Base-by-base conservation (phyloP, 306 rosid genomes). In the Vigna unguiculata region DNA sequence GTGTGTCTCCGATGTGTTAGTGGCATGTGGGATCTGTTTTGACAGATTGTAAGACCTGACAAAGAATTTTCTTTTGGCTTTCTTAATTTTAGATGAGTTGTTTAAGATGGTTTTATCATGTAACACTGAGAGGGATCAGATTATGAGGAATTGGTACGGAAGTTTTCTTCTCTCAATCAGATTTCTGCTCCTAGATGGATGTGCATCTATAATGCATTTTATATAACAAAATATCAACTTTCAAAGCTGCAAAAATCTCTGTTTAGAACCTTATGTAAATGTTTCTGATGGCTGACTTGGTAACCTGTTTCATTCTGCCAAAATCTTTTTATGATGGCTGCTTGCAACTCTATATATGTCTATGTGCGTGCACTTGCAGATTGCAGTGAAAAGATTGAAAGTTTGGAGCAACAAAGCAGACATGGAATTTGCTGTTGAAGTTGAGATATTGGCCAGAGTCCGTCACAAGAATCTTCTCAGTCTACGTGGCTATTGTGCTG, bases 401-500 rank as follows among this genome's bases (percentile, higher is more conserved):
- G 97, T 82, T 67, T 92, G 99, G 99, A 95, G 97, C 88, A 86
- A 82, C 89, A 92, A 86, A 85, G 99, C 96, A 11, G 99, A 95
- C 61, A 80, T 91, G 93, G 99, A 95, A 75, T 95, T 95, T 76
- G 85, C 97, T 58, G 96, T 88, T 41, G 99, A 95, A 86, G 97
- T 92, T 75, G 99, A 95, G 90, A 91, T 95, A 72, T 84, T 95
- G 75, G 97, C 97, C 10, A 89, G 99, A 90, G 97, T 95, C 45
- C 86, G 89, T 34, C 99, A 95, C 91, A 92, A 92, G 91, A 95
- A 95, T 82, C 90, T 95, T 84, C 93, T 95, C 43, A 95, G 87
- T 78, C 86, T 92, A 60, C 97, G 97, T 34, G 99, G 99, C 54
- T 95, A 95, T 80, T 95, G 99, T 75, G 97, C 96, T 20, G 99